Evolutionary conservation across 371 early-diverging fungal genomes (phyloP).

Genomic region (Apophysomyces sp.): DNA sequence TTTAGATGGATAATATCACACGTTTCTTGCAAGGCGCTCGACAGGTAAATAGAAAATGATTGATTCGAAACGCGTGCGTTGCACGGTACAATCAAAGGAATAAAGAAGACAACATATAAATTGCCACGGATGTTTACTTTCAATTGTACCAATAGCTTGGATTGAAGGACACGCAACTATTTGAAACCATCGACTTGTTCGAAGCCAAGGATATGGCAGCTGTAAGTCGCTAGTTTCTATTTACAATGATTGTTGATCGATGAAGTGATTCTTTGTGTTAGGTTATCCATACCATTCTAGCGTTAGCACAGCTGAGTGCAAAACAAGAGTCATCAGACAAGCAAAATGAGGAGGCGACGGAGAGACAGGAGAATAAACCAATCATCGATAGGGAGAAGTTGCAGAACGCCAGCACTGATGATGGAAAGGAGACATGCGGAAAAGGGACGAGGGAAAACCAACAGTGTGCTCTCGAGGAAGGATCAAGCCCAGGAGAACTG

Average conservation of each 20-base stretch:
- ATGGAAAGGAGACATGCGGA: slow-evolving; percentile 3
- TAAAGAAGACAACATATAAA: slow-evolving; percentile 28
- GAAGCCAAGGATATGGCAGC: slow-evolving; percentile 86
- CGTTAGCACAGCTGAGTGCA: slow-evolving; percentile 31
- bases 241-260: neutral
- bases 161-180: slow-evolving; percentile 74
- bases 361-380: neutral
- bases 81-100: slow-evolving; percentile 50
- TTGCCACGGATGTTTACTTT: neutral
- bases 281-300: slow-evolving; percentile 53
- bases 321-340: neutral
- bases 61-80: slow-evolving; percentile 6
- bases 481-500: neutral
- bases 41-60: slow-evolving; percentile 26
- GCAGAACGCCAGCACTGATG: neutral
- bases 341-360: slow-evolving; percentile 2
- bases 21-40: slow-evolving; percentile 63
- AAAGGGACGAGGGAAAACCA: slow-evolving; percentile 4
- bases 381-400: slow-evolving; percentile 1
- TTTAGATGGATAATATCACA: slow-evolving; percentile 82
- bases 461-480: neutral
- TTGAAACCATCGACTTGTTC: slow-evolving; percentile 91
- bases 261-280: slow-evolving; percentile 2
- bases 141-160: slow-evolving; percentile 51
- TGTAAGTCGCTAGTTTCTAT: slow-evolving; percentile 38